Evolutionary conservation across 345 rosid species (phyloP).

Genomic region (Erodium maritimum): DNA sequence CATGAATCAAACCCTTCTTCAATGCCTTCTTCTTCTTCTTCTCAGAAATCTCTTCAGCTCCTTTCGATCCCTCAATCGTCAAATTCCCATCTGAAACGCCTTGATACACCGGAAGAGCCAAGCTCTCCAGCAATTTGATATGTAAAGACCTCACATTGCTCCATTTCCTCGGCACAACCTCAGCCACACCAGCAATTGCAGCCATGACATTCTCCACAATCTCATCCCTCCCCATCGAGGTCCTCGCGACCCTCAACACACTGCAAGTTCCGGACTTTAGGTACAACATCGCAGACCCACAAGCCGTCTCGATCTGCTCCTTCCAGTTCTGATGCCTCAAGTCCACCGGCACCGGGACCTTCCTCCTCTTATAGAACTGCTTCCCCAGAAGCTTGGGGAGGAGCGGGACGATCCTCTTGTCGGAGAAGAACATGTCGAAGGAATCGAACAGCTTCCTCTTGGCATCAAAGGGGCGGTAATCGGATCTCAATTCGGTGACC

Average conservation of each 20-base stretch:
- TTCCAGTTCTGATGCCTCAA: slow-evolving; percentile 17
- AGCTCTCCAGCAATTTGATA: slow-evolving; percentile 14
- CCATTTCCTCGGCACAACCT: slow-evolving; percentile 14
- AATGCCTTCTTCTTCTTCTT: neutral
- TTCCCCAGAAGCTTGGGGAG: slow-evolving; percentile 15
- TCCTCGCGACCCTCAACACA: slow-evolving; percentile 10
- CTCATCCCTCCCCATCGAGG: slow-evolving; percentile 9
- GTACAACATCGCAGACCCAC: slow-evolving; percentile 5
- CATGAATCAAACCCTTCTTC: too few species aligned
- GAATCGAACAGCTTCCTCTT: slow-evolving; percentile 19
- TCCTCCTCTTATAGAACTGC: slow-evolving; percentile 17
- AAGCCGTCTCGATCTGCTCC: slow-evolving; percentile 17
- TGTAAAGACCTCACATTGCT: slow-evolving; percentile 11
- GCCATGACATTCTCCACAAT: slow-evolving; percentile 11
- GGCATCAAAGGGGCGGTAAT: slow-evolving; percentile 15
- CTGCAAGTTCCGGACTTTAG: slow-evolving; percentile 11
- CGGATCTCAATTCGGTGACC: slow-evolving; percentile 11
- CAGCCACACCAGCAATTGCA: slow-evolving; percentile 6
- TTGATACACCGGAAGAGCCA: slow-evolving; percentile 14
- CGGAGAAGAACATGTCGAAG: slow-evolving; percentile 14
- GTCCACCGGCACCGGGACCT: slow-evolving; percentile 14
- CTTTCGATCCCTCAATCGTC: slow-evolving; percentile 5
- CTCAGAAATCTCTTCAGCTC: neutral
- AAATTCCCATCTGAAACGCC: slow-evolving; percentile 7
- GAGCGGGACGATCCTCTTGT: slow-evolving; percentile 12